Evolutionary conservation across 2,329 filamentous ascomycete species (phyloP).

Genomic region (Chalara sp.): DNA sequence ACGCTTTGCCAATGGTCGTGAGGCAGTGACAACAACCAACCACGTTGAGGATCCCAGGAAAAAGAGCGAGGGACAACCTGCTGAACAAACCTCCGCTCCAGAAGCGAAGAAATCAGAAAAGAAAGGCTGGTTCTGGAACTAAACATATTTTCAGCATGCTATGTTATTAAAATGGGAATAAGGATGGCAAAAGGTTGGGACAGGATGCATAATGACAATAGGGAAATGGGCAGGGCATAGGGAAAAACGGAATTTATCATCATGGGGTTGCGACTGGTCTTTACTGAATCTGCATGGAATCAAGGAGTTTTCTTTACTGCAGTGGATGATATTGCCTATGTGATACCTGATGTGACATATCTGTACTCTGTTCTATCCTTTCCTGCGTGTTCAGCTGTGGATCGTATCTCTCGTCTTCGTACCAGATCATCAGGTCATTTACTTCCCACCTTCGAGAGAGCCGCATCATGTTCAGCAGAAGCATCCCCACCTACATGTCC

Average conservation of each 20-base stretch:
- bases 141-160: background rate
- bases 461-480: too few species aligned
- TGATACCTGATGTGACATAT: background rate
- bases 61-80: background rate
- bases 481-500: too few species aligned
- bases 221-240: background rate
- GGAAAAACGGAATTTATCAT: background rate
- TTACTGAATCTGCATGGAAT: background rate
- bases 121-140: slow-evolving; percentile 23
- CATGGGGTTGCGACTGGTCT: background rate
- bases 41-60: slow-evolving; percentile 13
- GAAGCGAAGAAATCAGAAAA: slow-evolving; percentile 7
- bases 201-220: background rate
- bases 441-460: too few species aligned
- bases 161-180: too few species aligned
- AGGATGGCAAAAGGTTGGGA: background rate
- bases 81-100: background rate
- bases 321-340: background rate
- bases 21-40: slow-evolving; percentile 16
- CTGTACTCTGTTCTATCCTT: too few species aligned
- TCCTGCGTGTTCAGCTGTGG: too few species aligned
- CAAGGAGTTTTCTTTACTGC: background rate
- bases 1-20: slow-evolving; percentile 19
- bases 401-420: too few species aligned
- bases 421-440: too few species aligned